Percentiles rank a stretch among this genome's conserved stretches.
These are phyloP conservation scores for Rosa rugosa DNA, from an alignment of 306 rosid genomes.

Conservation along the genomic window DNA sequence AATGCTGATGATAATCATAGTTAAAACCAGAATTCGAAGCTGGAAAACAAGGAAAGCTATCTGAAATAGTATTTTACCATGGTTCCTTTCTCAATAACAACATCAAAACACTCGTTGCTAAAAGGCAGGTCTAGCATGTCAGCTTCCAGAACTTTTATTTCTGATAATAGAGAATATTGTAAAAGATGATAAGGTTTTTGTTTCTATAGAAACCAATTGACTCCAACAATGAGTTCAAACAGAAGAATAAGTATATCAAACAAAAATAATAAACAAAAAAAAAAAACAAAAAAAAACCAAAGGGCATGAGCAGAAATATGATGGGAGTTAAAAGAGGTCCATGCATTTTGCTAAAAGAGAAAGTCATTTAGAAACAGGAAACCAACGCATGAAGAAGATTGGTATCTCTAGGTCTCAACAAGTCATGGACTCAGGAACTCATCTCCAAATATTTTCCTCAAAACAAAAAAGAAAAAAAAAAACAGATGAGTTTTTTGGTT, in stretches of 20 bases:
- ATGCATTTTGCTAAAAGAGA: background rate
- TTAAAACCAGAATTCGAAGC: conserved; percentile 21
- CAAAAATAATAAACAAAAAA: no score
- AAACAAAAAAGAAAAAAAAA: background rate
- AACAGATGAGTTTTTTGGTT: background rate
- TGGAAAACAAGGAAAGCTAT: conserved; percentile 24
- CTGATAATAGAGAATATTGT: conserved; percentile 42
- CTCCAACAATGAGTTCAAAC: background rate
- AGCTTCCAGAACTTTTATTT: conserved; percentile 86
- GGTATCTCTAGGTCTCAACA: background rate
- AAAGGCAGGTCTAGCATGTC: conserved; percentile 97
- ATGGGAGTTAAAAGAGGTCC: background rate
- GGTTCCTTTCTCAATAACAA: conserved; percentile 95
- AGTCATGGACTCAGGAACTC: conserved; percentile 4
- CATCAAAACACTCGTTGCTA: conserved; percentile 71
- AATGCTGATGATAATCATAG: conserved; percentile 5
- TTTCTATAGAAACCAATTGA: background rate
- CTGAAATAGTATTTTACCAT: conserved; percentile 53
- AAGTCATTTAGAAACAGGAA: background rate
- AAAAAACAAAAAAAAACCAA: background rate
- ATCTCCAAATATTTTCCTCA: background rate
- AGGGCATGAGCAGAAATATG: background rate
- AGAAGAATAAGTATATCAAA: background rate
- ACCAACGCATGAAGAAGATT: background rate
- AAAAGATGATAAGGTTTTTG: background rate